Evolutionary conservation across 2,329 filamentous ascomycete genomes (phyloP), one percentile per base, ranked within the genome.

Genomic region (Helotiales sp.): DNA sequence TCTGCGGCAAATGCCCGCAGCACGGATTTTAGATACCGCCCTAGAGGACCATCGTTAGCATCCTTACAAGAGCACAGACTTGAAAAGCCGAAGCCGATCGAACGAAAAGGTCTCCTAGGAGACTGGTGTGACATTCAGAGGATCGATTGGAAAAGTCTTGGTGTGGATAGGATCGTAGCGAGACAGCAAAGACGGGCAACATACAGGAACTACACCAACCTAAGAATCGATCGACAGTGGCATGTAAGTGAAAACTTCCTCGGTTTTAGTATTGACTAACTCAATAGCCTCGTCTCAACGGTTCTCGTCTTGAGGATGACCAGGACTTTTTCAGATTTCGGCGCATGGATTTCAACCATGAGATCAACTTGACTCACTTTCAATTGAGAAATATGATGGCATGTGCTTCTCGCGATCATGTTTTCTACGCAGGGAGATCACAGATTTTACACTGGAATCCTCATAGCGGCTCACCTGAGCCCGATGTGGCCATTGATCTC

Each of bases 301-400:
- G 71, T 28, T 6, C 63, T 10, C 67, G 50, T 30, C 59, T 74
- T 61, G 20, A 24, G 1, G 71, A 78, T 54, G 60, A 71, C 17
- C 74, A 78, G 37, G 73, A 76, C 58, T 89, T 84, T 74, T 89
- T 89, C 73, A 82, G 82, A 60, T 91, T 89, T 74, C 82, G 81
- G 47, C 82, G 80, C 45, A 88, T 88, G 82, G 81, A 85, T 68
- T 80, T 89, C 49, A 81, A 83, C 54, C 80, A 80, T 22, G 80
- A 87, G 60, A 80, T 87, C 26, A 80, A 83, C 68, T 77, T 90
- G 20, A 80, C 86, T n/a, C 89, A 91, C 77, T 91, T 90, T 68
- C 89, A 91, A 74, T 80, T 91, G 13, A 86, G 89, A 50, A 89
- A 89, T 72, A 80, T 89, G 17, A 78, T 91, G 22, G 86, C 86